A percentile compares a stretch with the other conserved stretches of the same genome.
These are phyloP conservation scores for Coleophoma eucalyptorum DNA, from an alignment of 2,329 filamentous ascomycete genomes.

Conservation along the genomic window DNA sequence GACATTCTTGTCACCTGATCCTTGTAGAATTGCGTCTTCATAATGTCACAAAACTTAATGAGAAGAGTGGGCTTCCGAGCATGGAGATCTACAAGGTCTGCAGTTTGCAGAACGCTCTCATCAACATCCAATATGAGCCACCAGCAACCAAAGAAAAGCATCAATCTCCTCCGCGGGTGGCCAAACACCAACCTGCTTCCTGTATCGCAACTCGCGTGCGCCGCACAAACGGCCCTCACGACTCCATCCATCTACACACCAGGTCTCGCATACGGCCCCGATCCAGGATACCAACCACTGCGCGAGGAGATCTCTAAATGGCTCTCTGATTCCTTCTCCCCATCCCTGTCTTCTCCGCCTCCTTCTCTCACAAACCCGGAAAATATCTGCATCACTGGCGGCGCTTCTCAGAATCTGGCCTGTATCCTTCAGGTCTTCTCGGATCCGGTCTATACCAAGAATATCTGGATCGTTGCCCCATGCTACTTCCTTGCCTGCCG, in stretches of 20 bases:
- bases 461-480: conserved; percentile 78
- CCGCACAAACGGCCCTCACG: conserved; percentile 54
- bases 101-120: no score
- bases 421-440: conserved; percentile 76
- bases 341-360: conserved; percentile 20
- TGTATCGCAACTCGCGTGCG: conserved; percentile 23
- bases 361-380: conserved; percentile 33
- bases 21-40: no score
- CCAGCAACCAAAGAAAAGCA: conserved; percentile 8
- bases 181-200: conserved; percentile 43
- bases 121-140: background rate
- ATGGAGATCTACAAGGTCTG: no score
- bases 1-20: no score
- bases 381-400: conserved; percentile 77
- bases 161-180: conserved; percentile 69
- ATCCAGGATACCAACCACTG: conserved; percentile 69
- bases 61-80: background rate
- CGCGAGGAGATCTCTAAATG: conserved; percentile 66
- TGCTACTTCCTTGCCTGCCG: conserved; percentile 81
- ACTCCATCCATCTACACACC: conserved; percentile 54
- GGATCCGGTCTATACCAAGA: conserved; percentile 70
- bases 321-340: conserved; percentile 52
- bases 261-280: conserved; percentile 76
- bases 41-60: background rate
- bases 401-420: conserved; percentile 79